These are phyloP conservation scores for Suhomyces emberorum DNA, from an alignment of 805 yeast genomes.

Conservation along the genomic window DNA sequence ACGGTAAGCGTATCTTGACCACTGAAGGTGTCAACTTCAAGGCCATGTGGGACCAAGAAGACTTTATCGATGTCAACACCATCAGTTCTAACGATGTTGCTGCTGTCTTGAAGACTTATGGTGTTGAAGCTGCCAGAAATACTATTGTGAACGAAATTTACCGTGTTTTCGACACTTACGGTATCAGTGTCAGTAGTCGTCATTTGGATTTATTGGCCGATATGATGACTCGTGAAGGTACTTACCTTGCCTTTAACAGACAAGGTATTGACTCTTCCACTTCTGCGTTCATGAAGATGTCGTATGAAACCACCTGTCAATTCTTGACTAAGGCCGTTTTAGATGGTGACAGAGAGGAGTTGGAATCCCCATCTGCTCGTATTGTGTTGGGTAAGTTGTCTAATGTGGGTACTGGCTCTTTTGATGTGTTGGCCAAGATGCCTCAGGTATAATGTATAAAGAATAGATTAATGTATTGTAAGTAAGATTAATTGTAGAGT, in stretches of 20 bases:
- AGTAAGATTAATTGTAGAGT: too few species aligned
- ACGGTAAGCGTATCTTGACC: constrained; percentile 72
- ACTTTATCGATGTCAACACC: constrained; percentile 84
- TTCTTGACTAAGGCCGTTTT: constrained; percentile 95
- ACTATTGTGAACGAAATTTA: constrained; percentile 95
- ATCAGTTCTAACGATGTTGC: constrained; percentile 90
- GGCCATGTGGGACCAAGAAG: constrained; percentile 98
- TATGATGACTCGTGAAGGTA: constrained; percentile 99
- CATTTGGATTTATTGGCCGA: constrained; percentile 97
- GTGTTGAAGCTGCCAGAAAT: constrained; percentile 98
- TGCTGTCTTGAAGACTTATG: constrained; percentile 86
- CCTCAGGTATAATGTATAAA: constrained; percentile 18
- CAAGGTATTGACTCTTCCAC: constrained; percentile 97
- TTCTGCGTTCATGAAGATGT: constrained; percentile 97
- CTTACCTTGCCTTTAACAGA: constrained; percentile 93
- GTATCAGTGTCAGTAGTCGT: constrained; percentile 87
- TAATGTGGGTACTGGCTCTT: constrained; percentile 93
- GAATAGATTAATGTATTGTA: constrained; percentile 1
- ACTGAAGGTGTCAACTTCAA: constrained; percentile 98
- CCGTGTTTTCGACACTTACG: constrained; percentile 94
- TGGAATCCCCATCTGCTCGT: constrained; percentile 90
- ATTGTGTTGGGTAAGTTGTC: constrained; percentile 89
- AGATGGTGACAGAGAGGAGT: constrained; percentile 83
- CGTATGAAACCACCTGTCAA: constrained; percentile 97
- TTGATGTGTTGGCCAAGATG: constrained; percentile 67